phyloP scores from a whole-genome alignment of 148 eudicot genomes.

The Cornus florida region DNA sequence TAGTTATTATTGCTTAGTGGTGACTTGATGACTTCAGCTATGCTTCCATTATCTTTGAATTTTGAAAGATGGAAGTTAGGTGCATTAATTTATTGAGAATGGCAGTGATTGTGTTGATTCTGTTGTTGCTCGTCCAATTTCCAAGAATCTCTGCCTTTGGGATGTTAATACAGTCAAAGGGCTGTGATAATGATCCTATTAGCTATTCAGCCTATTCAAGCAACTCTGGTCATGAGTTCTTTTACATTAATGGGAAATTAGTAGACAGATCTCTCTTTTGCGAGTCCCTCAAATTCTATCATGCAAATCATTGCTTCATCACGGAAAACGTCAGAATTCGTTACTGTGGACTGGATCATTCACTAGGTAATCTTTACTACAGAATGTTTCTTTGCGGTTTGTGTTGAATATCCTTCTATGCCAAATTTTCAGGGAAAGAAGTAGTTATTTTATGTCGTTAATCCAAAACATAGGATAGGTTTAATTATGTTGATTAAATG shows the following conservation, averaged over 20 bases:
- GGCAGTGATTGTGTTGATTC: constrained; percentile 31
- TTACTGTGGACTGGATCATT: constrained; percentile 27
- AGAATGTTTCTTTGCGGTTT: neutral
- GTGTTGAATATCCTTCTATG: neutral
- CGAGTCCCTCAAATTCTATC: constrained; percentile 28
- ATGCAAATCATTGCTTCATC: constrained; percentile 29
- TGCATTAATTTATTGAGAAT: constrained; percentile 24
- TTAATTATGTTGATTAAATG: neutral
- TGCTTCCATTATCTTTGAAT: constrained; percentile 10
- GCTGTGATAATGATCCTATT: constrained; percentile 40
- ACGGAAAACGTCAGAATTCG: constrained; percentile 14
- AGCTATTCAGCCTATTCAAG: constrained; percentile 28
- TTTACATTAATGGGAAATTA: constrained; percentile 44
- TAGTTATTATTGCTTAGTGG: constrained; percentile 10
- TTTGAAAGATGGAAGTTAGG: constrained; percentile 33
- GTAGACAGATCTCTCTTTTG: constrained; percentile 41
- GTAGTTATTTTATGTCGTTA: too few species aligned
- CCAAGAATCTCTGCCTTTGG: constrained; percentile 30
- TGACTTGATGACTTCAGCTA: constrained; percentile 3
- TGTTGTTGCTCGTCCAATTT: constrained; percentile 43
- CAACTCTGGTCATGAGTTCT: constrained; percentile 26
- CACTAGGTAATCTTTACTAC: constrained; percentile 30
- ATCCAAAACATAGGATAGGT: neutral
- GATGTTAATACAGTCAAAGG: constrained; percentile 18
- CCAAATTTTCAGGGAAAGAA: neutral